These are phyloP conservation scores for Saccharomycopsis oosterbeekiorum DNA, from an alignment of 805 yeast species.

Conservation along the genomic window DNA sequence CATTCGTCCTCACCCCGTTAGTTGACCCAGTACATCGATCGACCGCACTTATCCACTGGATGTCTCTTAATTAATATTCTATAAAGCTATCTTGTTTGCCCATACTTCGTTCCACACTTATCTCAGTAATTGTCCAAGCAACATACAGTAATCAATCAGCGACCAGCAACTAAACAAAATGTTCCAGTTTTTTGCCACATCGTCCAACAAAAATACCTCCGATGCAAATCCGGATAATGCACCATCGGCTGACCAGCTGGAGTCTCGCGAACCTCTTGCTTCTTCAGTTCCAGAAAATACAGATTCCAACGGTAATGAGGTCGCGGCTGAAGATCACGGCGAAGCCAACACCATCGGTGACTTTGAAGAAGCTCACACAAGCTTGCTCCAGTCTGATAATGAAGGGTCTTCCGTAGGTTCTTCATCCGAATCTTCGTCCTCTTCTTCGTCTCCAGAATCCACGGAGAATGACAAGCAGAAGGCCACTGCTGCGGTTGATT, in stretches of 20 bases:
- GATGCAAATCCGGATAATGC: background rate
- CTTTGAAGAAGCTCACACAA: background rate
- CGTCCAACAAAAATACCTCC: background rate
- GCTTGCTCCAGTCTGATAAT: background rate
- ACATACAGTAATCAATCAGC: too few relatives aligned
- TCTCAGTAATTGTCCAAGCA: too few relatives aligned
- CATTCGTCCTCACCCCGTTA: too few relatives aligned
- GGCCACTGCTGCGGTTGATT: background rate
- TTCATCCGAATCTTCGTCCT: background rate
- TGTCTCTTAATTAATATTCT: too few relatives aligned
- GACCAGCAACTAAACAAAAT: background rate
- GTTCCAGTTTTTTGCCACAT: slow-evolving; percentile 1
- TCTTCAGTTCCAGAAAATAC: background rate
- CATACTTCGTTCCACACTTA: too few relatives aligned
- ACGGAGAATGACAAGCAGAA: background rate
- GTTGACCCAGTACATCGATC: too few relatives aligned
- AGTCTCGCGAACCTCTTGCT: background rate
- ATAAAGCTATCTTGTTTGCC: too few relatives aligned
- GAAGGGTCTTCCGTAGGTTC: background rate
- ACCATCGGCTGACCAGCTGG: background rate
- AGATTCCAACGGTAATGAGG: background rate
- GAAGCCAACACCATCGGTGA: background rate
- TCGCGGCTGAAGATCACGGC: background rate
- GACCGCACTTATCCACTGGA: too few relatives aligned
- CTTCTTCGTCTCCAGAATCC: background rate